phyloP scores from a whole-genome alignment of 257 asterid species.

The Salvia hispanica region DNA sequence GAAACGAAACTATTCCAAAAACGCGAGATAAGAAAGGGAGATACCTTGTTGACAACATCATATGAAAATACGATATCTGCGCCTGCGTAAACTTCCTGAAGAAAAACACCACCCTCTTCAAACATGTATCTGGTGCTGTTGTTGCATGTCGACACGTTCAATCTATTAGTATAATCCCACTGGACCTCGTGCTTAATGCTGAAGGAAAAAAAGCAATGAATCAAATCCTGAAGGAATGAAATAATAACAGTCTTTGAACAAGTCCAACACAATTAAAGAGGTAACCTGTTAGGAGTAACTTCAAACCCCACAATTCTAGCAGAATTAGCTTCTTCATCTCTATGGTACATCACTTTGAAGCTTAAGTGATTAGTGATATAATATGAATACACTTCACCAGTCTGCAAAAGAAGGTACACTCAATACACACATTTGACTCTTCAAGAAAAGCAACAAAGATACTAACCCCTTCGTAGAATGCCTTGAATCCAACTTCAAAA shows the following conservation, averaged over 20 bases:
- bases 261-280: slow-evolving; percentile 14
- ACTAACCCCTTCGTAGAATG: slow-evolving; percentile 62
- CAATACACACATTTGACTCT: slow-evolving; percentile 9
- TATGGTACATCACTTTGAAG: slow-evolving; percentile 72
- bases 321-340: slow-evolving; percentile 56
- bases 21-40: slow-evolving; percentile 2
- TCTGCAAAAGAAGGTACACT: slow-evolving; percentile 45
- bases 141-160: slow-evolving; percentile 61
- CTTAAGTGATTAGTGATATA: slow-evolving; percentile 66
- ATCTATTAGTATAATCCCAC: slow-evolving; percentile 45
- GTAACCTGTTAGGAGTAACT: slow-evolving; percentile 68
- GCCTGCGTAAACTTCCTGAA: slow-evolving; percentile 59
- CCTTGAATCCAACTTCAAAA: slow-evolving; percentile 69
- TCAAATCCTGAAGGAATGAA: neutral
- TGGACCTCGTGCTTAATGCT: slow-evolving; percentile 65
- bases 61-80: slow-evolving; percentile 54
- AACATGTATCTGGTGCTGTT: slow-evolving; percentile 51
- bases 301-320: slow-evolving; percentile 81
- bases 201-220: neutral
- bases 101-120: slow-evolving; percentile 49
- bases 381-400: slow-evolving; percentile 58
- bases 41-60: slow-evolving; percentile 63
- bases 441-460: slow-evolving; percentile 17
- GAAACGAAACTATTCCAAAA: slow-evolving; percentile 15
- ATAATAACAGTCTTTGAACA: slow-evolving; percentile 6